Base-by-base conservation (phyloP, 129 eudicot genomes). In the Chrysanthemum seticuspe region DNA sequence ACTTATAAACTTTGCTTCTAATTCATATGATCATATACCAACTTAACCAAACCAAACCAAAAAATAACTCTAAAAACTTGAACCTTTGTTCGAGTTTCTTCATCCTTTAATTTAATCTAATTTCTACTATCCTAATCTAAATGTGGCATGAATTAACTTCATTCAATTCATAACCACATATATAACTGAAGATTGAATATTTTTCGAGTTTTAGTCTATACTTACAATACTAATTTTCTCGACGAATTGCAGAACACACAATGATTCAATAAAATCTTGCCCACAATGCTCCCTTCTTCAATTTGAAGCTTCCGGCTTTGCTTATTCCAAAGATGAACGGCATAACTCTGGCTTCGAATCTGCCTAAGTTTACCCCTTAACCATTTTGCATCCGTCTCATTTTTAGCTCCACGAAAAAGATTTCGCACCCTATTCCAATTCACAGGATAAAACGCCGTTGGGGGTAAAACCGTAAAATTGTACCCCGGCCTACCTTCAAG, bases 311-410 rank as follows among this genome's bases (percentile, higher is more conserved):
- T 81, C 72, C 84, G 86, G 72, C 97, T 94, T 70, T 86, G 93
- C 81, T 89, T 94, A 69, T 94, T 94, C 98, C 98, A 94, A 68
- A 94, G 92, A 73, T 94, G 98, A 69, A 94, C 86, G 0, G 82
- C 89, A 54, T 83, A 94, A 71, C 97, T 86, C 51, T 81, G 70
- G 62, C 70, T 82, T 9, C 71, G 68, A 54, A 94, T 87, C 68
- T 90, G 92, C 81, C 74, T 80, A 3, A 84, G 70, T 61, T 94
- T 94, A 15, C 82, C 81, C 27, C 74, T 59, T 49, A 87, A 54
- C 98, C 93, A 87, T 58, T 85, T 86, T 2, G 82, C 86, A 45
- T 86, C 90, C 0, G 61, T 47, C 80, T 76, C 84, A 51, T 84
- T 69, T 72, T 27, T 74, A n/a, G 93, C 90, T 73, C 85, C 91